Evolutionary conservation across 176 grass and related monocot species (phyloP), one percentile per base, ranked within the genome.

Genomic region (Rhynchospora breviuscula): DNA sequence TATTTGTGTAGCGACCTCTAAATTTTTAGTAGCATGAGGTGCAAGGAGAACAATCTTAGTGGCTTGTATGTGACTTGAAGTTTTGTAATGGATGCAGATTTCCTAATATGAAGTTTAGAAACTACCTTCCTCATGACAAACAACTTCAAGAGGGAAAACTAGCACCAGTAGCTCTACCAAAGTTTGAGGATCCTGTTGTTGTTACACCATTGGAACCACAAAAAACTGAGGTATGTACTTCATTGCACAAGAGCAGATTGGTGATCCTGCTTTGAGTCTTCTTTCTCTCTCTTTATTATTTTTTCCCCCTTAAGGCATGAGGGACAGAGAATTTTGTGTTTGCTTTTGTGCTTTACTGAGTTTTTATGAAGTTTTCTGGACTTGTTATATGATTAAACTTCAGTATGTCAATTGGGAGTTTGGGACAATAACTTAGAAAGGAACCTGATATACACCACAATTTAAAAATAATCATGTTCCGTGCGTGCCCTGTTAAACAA

Each of bases 51-150:
- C 44, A 14, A 70, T 33, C 35, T 57, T 66, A 84, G 44, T 12
- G 25, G 81, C 63, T 21, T 83, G 35, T 53, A 35, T 15, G 44
- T 67, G 44, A 71, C 57, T 59, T 22, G 17, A 79, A 48, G 49
- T 86, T 47, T 68, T 57, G 12, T 49, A 63, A 11, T 76, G 81
- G 63, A 83, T 81, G 85, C 7, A 90, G 88, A 18, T 68, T 93
- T 40, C 95, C 87, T 11, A 77, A 79, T 63, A 90, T 98, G 95
- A 98, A 98, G 79, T 98, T 94, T 85, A 94, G 95, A 88, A 98
- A 98, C 67, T 94, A 98, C 84, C 95, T 98, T 87, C 92, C 95
- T 46, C 95, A 98, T 69, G 95, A 98, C 87, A 93, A 94, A 83
- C 89, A 86, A 63, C 92, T 98, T 49, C 89, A 91, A 87, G 92